A percentile compares a stretch with the other conserved stretches of the same genome.
phyloP scores from a whole-genome alignment of 352 stramenopile genomes.

The Phytophthora pinifolia region DNA sequence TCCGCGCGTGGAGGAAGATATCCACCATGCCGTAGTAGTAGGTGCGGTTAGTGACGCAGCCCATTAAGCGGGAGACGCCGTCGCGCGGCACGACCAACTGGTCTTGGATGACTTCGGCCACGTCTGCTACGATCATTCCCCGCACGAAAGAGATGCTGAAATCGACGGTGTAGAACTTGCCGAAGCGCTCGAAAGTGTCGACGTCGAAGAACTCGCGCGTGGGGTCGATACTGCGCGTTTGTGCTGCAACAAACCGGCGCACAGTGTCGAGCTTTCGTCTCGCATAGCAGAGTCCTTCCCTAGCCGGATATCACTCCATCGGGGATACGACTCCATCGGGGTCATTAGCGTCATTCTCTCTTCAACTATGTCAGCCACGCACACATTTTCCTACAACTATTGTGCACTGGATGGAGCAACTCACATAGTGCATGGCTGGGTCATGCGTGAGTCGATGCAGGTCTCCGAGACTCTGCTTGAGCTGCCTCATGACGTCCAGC shows the following conservation, averaged over 20 bases:
- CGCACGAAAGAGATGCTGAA: slow-evolving; percentile 58
- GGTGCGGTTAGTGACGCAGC: slow-evolving; percentile 59
- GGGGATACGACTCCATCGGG: slow-evolving; percentile 67
- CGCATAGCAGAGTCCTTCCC: slow-evolving; percentile 41
- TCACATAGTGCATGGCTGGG: slow-evolving; percentile 59
- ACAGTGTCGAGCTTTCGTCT: slow-evolving; percentile 52
- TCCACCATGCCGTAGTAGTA: slow-evolving; percentile 63
- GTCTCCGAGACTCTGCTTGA: slow-evolving; percentile 46
- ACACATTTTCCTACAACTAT: background rate
- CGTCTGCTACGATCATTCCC: slow-evolving; percentile 42
- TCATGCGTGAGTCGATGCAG: slow-evolving; percentile 38
- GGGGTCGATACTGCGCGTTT: slow-evolving; percentile 50
- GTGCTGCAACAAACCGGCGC: slow-evolving; percentile 42
- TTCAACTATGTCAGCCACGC: background rate
- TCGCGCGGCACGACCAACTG: slow-evolving; percentile 59
- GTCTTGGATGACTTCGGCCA: slow-evolving; percentile 54
- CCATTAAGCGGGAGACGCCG: slow-evolving; percentile 52
- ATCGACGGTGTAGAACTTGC: slow-evolving; percentile 71
- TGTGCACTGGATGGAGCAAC: slow-evolving; percentile 7
- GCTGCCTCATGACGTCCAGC: slow-evolving; percentile 39
- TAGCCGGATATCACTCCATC: slow-evolving; percentile 66
- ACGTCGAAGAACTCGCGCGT: slow-evolving; percentile 66
- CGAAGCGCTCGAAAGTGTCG: slow-evolving; percentile 65
- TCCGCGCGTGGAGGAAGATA: slow-evolving; percentile 55
- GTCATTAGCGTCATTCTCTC: slow-evolving; percentile 66